Evolutionary conservation across 1,284 basidiomycete species (phyloP), one percentile per base, ranked within the genome.

Genomic region (Fomitopsis palustris): DNA sequence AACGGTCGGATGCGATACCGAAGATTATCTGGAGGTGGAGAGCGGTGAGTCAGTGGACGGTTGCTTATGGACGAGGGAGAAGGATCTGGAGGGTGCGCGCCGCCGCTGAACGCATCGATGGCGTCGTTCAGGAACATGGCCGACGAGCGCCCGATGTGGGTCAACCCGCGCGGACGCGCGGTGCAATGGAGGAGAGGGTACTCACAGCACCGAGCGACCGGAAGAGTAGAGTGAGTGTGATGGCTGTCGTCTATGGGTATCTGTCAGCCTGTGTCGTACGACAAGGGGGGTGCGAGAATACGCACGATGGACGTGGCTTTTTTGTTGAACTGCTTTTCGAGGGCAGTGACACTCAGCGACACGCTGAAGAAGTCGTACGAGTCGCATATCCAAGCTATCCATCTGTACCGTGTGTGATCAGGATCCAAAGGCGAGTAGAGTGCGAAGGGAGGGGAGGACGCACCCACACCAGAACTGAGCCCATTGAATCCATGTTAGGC

Each of bases 191-290:
- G 16, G 45, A 3, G 29, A 35, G 4, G 19, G 41, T 53, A 65
- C 79, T 74, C 59, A 88, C 84, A 33, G 95, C 95, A 25, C 96
- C 96, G 33, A 85, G 75, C 1, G 92, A 90, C 55, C 96, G 87
- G 79, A 97, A 93, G 33, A 98, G 85, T 1, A 98, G 81, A 0
- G 96, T 98, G 53, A 98, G 82, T 3, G 96, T 98, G 70, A 99
- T 95, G 7, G 93, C 84, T 29, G 86, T 86, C 53, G 91, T 89
- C 87, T 90, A 65, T 56, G 29, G 19, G 57, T 54, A 37, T 37
- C 25, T 25, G 45, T 43, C 39, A 27, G 51, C 43, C 25, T 4
- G 35, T 56, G 21, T 56, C 39, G 53, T 37, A 61, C 27, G 17
- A 39, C n/a, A 38, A 6, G 37, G 37, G 51, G 53, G 53, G 56